phyloP scores from a whole-genome alignment of 495 filamentous ascomycete species.

The Talaromyces trachyspermus region DNA sequence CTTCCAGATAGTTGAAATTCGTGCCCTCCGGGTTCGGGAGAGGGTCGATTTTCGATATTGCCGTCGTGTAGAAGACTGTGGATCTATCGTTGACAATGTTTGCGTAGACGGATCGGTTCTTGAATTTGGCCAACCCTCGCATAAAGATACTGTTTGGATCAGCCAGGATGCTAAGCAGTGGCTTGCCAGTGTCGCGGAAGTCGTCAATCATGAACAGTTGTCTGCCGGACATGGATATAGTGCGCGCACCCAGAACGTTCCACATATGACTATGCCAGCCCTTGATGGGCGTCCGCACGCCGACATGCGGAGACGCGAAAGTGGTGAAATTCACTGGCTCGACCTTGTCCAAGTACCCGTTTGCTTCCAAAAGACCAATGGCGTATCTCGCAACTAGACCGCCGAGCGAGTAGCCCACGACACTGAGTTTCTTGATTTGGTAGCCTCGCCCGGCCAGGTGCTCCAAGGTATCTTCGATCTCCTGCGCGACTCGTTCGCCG shows the following conservation, averaged over 20 bases:
- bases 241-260: slow-evolving; percentile 74
- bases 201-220: slow-evolving; percentile 84
- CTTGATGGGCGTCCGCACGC: slow-evolving; percentile 66
- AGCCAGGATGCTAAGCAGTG: slow-evolving; percentile 72
- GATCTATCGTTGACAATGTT: slow-evolving; percentile 81
- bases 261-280: slow-evolving; percentile 62
- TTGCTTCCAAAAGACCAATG: slow-evolving; percentile 73
- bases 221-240: slow-evolving; percentile 69
- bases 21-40: slow-evolving; percentile 57
- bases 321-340: slow-evolving; percentile 89
- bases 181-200: slow-evolving; percentile 73
- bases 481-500: slow-evolving; percentile 77
- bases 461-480: slow-evolving; percentile 78
- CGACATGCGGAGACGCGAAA: slow-evolving; percentile 85
- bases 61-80: slow-evolving; percentile 74
- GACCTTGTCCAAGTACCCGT: slow-evolving; percentile 68
- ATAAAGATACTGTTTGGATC: slow-evolving; percentile 85
- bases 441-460: slow-evolving; percentile 56
- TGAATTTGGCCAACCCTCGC: slow-evolving; percentile 65
- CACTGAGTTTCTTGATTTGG: slow-evolving; percentile 69
- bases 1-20: slow-evolving; percentile 62
- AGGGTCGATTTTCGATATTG: slow-evolving; percentile 66
- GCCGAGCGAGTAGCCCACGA: slow-evolving; percentile 86
- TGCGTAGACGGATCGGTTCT: slow-evolving; percentile 65
- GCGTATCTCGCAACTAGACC: slow-evolving; percentile 84